A percentile compares a stretch with the other conserved stretches of the same genome.
Conservation (phyloP, 768 basidiomycete species). For the Inosperma sp. region DNA sequence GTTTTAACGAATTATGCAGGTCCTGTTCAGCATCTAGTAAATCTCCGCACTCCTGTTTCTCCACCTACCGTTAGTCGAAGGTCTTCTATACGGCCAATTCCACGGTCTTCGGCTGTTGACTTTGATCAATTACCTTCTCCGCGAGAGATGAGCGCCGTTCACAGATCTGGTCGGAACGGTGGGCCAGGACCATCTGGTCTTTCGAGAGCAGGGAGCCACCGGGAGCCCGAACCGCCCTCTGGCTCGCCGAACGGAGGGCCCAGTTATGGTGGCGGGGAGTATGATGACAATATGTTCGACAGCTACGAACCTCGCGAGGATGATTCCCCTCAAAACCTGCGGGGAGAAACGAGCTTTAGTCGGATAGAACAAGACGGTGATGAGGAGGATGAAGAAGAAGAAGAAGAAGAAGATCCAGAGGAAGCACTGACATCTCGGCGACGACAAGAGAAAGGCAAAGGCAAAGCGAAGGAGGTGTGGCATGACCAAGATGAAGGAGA, state of each 20-base stretch:
- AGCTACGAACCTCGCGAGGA: conserved; percentile 29
- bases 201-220: conserved; percentile 30
- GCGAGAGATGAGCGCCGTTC: conserved; percentile 30
- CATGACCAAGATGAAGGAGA: conserved; percentile 33
- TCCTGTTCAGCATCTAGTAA: conserved; percentile 40
- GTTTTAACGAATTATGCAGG: conserved; percentile 23
- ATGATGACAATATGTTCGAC: conserved; percentile 25
- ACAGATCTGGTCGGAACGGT: conserved; percentile 27
- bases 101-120: conserved; percentile 50
- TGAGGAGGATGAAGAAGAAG: conserved; percentile 32
- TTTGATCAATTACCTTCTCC: conserved; percentile 65
- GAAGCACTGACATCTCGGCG: conserved; percentile 27
- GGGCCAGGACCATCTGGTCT: conserved; percentile 40
- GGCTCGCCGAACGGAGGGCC: conserved; percentile 28
- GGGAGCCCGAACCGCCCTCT: conserved; percentile 30
- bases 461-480: conserved; percentile 5
- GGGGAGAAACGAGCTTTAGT: conserved; percentile 42
- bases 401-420: conserved; percentile 30
- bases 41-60: conserved; percentile 37
- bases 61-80: conserved; percentile 37
- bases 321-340: conserved; percentile 20
- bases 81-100: conserved; percentile 43
- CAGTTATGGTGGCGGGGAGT: conserved; percentile 23
- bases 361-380: conserved; percentile 48
- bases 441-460: conserved; percentile 39